Percentiles rank a stretch among this genome's conserved stretches.
Conservation (phyloP, 352 stramenopile genomes). For the Phytophthora nicotianae region DNA sequence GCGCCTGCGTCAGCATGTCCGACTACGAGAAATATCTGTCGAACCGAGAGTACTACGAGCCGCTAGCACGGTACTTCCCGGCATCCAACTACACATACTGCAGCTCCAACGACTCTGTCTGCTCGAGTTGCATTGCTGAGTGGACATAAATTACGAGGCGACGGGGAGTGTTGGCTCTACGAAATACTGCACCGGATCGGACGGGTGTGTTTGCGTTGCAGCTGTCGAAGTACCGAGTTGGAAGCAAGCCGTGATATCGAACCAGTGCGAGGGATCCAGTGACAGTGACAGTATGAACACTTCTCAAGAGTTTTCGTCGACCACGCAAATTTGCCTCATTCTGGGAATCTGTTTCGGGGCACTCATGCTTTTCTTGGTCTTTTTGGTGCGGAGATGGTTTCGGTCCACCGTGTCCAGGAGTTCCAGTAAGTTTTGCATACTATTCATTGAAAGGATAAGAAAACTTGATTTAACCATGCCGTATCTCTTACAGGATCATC, state of each 20-base stretch:
- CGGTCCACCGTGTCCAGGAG: neutral
- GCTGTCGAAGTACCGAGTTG: slow-evolving; percentile 35
- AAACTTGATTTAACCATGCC: neutral
- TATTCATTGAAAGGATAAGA: neutral
- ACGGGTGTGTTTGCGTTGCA: slow-evolving; percentile 49
- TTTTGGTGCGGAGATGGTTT: slow-evolving; percentile 21
- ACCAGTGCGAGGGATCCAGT: slow-evolving; percentile 30
- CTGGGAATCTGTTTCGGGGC: slow-evolving; percentile 13
- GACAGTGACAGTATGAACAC: slow-evolving; percentile 2
- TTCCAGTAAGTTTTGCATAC: slow-evolving; percentile 12
- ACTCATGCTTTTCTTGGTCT: slow-evolving; percentile 12
- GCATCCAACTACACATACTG: slow-evolving; percentile 50
- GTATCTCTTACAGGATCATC: slow-evolving; percentile 8
- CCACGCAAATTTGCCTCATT: slow-evolving; percentile 27
- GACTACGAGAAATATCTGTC: slow-evolving; percentile 34
- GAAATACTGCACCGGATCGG: slow-evolving; percentile 36
- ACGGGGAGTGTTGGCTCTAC: slow-evolving; percentile 14
- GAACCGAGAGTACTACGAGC: slow-evolving; percentile 33
- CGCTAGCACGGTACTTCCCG: slow-evolving; percentile 33
- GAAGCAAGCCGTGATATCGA: slow-evolving; percentile 28
- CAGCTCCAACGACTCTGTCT: slow-evolving; percentile 35
- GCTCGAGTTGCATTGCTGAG: slow-evolving; percentile 33
- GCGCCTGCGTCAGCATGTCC: slow-evolving; percentile 40
- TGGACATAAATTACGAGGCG: slow-evolving; percentile 34
- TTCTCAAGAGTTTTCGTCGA: slow-evolving; percentile 21